Conservation (phyloP, 306 rosid genomes). For the Comarum palustre region DNA sequence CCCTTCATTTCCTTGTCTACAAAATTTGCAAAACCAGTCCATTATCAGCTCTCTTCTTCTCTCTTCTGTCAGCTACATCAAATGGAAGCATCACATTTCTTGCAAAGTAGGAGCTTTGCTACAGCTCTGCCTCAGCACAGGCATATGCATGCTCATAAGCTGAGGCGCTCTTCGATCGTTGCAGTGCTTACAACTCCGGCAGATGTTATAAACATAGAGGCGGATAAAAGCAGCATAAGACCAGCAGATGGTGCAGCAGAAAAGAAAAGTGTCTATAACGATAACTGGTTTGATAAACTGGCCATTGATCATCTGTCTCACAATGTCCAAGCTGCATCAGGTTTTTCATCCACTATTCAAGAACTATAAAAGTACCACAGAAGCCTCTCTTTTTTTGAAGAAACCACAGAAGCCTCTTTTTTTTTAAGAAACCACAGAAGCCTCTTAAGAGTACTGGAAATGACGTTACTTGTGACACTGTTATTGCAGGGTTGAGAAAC, state of each 20-base stretch:
- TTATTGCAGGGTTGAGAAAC: conserved; percentile 53
- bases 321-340: conserved; percentile 74
- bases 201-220: conserved; percentile 4
- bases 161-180: conserved; percentile 24
- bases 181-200: conserved; percentile 52
- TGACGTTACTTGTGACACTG: not conserved
- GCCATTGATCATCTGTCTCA: conserved; percentile 69
- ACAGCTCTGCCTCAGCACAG: conserved; percentile 29
- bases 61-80: not conserved
- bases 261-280: conserved; percentile 35
- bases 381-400: no score
- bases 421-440: not conserved
- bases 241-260: conserved; percentile 7
- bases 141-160: conserved; percentile 17
- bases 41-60: not conserved
- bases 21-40: not conserved
- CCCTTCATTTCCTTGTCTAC: not conserved
- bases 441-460: not conserved
- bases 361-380: not conserved
- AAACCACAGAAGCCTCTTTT: not conserved
- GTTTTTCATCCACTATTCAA: conserved; percentile 29
- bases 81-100: conserved; percentile 58
- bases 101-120: conserved; percentile 28
- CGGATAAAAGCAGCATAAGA: not conserved
- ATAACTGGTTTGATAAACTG: conserved; percentile 65